Conservation (phyloP, 306 rosid species). For the Rosa rugosa region DNA sequence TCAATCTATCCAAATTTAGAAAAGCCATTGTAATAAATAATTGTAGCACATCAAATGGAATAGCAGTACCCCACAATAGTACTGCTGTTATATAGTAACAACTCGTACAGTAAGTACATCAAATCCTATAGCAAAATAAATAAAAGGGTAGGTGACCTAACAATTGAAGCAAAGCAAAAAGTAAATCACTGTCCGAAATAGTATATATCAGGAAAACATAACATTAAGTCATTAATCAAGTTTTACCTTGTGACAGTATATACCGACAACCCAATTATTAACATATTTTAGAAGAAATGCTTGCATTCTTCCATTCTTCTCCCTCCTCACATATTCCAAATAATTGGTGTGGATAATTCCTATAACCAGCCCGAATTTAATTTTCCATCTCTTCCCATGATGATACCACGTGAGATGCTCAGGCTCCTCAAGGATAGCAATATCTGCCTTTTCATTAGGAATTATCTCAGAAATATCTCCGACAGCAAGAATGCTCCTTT, state of each 20-base stretch:
- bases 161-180: not conserved
- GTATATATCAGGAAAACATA: not conserved
- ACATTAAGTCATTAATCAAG: constrained; percentile 11
- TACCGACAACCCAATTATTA: constrained; percentile 85
- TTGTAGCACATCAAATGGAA: not conserved
- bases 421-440: constrained; percentile 97
- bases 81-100: constrained; percentile 1
- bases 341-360: constrained; percentile 96
- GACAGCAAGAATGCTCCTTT: constrained; percentile 88
- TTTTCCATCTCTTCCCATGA: constrained; percentile 97
- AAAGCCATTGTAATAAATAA: not conserved
- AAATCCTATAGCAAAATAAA: not conserved
- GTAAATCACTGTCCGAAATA: not conserved
- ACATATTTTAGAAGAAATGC: constrained; percentile 67
- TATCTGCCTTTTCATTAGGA: constrained; percentile 76
- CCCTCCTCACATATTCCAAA: constrained; percentile 94
- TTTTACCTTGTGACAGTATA: constrained; percentile 90
- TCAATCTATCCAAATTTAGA: constrained; percentile 4
- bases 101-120: not conserved
- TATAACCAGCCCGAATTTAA: constrained; percentile 68
- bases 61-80: not conserved
- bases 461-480: constrained; percentile 93
- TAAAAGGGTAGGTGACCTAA: not conserved
- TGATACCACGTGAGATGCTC: constrained; percentile 98
- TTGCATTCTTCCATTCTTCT: constrained; percentile 75